Evolutionary conservation across 352 stramenopile genomes (phyloP), one percentile per base, ranked within the genome.

Genomic region (Globisporangium spinosum): DNA sequence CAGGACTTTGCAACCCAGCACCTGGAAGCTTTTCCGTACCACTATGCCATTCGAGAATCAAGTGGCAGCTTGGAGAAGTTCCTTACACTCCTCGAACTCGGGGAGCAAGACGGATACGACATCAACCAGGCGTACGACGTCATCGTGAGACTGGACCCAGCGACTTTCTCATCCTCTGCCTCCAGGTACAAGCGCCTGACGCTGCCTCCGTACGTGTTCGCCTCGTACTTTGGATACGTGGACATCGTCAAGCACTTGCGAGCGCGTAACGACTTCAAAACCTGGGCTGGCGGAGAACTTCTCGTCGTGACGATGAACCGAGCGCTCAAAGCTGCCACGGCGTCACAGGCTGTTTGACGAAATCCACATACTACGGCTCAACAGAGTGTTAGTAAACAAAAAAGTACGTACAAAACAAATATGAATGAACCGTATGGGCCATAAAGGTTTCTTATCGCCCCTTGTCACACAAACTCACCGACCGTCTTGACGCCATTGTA

Each of bases 131-230:
- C 32, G 17, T 34, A 56, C n/a, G 17, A 47, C 6, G 29, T 65
- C 0, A 54, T 57, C 40, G 59, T 65, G 40, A 47, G 27, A 17
- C 2, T 23, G 6, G 27, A 59, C 6, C 38, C 12, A 45, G 12
- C 2, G 6, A 12, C 4, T 2, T 51, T 17, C 17, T 20, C 29
- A 32, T 32, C 7, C 59, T n/a, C 3, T 8, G 40, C 5, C 29
- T 32, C 29, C 5, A 27, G 56, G 9, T 54, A 27, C 25, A 43
- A 45, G 22, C 43, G 32, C 25, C 27, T 65, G 59, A 22, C n/a
- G 25, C 13, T 65, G 2, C 59, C 43, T 8, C 59, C 59, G 43
- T 45, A 65, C 20, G 25, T 65, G 17, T 65, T 57, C n/a, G 59
- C 43, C 2, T 56, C 59, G 25, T 65, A 65, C 27, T 22, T 57